Base-by-base conservation (phyloP, 371 early-diverging fungal genomes). In the Enteropsectra breve region DNA sequence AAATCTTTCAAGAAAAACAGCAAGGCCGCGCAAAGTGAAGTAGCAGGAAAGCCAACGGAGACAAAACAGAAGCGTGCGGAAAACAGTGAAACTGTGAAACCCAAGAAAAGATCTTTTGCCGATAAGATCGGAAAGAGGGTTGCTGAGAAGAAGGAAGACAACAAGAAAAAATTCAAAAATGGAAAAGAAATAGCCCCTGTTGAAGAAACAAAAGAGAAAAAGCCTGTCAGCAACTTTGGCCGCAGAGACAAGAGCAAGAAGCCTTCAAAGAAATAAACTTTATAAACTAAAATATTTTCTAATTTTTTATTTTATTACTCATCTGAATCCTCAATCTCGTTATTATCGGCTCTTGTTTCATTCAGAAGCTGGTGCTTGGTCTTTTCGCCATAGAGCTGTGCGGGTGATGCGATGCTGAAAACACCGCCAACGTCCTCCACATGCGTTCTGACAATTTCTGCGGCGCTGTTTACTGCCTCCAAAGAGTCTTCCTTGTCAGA, bases 401-500 rank as follows among this genome's bases (percentile, higher is more conserved):
- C 49, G 24, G 58, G 54, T 34, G 47, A 38, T 21, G 61, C 28
- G 36, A 74, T 29, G 28, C 33, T 21, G 23, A 59, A 63, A 11
- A 56, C 46, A 1, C 75, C 75, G 1, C 65, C 68, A 33, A 45
- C 18, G 38, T 66, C 53, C 30, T 18, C n/a, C 54, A 71, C 69
- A 13, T 15, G 46, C 2, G 32, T 26, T 30, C 54, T 62, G 18
- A 72, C 62, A 8, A 29, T 15, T 2, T 68, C 52, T 48, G 66
- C 60, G 18, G 63, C 72, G 21, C 52, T 23, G 24, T 64, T 63
- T 21, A 75, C 67, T 24, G 52, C 36, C 13, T 62, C 47, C 53
- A 64, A 53, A 1, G 69, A 77, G 29, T 59, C 48, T 8, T 79
- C 76, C 45, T 70, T 75, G 47, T 73, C 72, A 33, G 59, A 50